Evolutionary conservation across 352 stramenopile species (phyloP).

Genomic region (Phytophthora kernoviae): DNA sequence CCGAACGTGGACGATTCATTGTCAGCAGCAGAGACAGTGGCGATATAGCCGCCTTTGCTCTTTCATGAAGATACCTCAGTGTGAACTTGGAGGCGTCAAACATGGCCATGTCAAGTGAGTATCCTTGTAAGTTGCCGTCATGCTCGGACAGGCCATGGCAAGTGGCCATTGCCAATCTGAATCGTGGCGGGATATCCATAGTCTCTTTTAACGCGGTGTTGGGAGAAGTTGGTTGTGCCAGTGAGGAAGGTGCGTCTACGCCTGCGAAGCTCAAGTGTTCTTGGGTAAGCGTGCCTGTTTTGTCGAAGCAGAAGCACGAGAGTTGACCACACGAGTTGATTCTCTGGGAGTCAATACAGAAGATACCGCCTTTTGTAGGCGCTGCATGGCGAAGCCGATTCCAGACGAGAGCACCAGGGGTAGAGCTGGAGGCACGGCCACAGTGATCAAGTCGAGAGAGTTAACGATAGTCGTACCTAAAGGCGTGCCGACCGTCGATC

Average conservation of each 20-base stretch:
- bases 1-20: conserved; percentile 22
- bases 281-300: conserved; percentile 61
- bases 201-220: neutral
- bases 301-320: conserved; percentile 68
- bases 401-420: conserved; percentile 63
- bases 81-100: conserved; percentile 37
- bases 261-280: conserved; percentile 40
- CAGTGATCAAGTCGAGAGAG: conserved; percentile 70
- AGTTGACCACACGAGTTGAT: conserved; percentile 58
- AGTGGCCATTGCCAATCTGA: conserved; percentile 46
- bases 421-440: conserved; percentile 59
- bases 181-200: conserved; percentile 9
- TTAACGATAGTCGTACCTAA: conserved; percentile 42
- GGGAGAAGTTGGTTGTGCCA: neutral
- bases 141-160: conserved; percentile 52
- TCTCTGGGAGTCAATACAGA: conserved; percentile 66
- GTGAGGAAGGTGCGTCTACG: conserved; percentile 17
- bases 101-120: conserved; percentile 59
- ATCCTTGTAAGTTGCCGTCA: conserved; percentile 41
- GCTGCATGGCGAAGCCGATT: conserved; percentile 54
- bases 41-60: conserved; percentile 26
- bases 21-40: conserved; percentile 16
- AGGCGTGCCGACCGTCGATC: conserved; percentile 15
- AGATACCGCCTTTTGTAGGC: conserved; percentile 46
- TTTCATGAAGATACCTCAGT: conserved; percentile 37